Base-by-base conservation (phyloP, 2,329 filamentous ascomycete species). In the Aureobasidium vineae region DNA sequence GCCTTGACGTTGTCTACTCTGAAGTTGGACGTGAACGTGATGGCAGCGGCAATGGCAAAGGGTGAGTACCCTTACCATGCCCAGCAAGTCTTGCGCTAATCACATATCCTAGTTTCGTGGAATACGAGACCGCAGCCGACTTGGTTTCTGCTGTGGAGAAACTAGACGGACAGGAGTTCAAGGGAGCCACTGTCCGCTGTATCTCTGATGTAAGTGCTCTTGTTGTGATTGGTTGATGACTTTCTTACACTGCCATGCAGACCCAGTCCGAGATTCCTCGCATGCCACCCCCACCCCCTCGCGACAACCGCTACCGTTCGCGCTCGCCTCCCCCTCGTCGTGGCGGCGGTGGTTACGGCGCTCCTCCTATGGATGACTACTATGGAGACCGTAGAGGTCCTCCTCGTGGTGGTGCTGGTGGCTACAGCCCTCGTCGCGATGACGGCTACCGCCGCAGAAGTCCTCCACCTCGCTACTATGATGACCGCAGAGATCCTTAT, bases 1-100 rank as follows among this genome's bases (percentile, higher is more conserved):
- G 92, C 79, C 86, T 97, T 79, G 95, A 98, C 78, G 95, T 99
- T 71, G 95, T 99, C 75, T 99, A 97, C 79, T 97, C 93, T 71
- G 95, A 99, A 82, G 96, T 96, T 68, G 90, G 89, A 73, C 92
- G 94, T 75, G 93, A 96, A 77, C 90, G 90, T 71, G 92, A 96
- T 77, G 92, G 92, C 71, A 70, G 67, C 54, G 71, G 75, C 65
- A 70, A 68, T 52, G 74, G 74, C 67, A 91, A 90, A 86, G 94
- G 94, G 92, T 97, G 80, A 80, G 90, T 83, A 68, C 56, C 5
- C 26, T 13, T 26, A 4, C 11, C 3, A 23, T 21, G 19, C 11
- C 5, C 23, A 19, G 16, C 16, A 15, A 16, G 8, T 7, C 16
- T 38, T 11, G 21, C 15, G 8, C 49, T 64, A 36, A 64, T 10